Conservation (phyloP, 2,329 filamentous ascomycete species). For the Mycosphaerella sp. region DNA sequence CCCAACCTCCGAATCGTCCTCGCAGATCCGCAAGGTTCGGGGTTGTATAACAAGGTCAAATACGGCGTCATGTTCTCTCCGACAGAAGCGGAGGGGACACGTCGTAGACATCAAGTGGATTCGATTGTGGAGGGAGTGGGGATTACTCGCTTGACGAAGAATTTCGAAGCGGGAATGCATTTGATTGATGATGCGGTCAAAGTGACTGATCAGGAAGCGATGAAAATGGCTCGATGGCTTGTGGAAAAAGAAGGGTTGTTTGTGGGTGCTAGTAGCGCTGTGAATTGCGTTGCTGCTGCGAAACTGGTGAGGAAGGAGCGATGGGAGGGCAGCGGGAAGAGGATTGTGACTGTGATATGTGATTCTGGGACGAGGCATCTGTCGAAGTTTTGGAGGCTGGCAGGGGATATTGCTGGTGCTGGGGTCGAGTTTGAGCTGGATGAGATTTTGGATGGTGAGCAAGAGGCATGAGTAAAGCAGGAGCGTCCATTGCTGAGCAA, state of each 20-base stretch:
- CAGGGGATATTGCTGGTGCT: conserved; percentile 57
- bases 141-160: conserved; percentile 87
- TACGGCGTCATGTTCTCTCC: conserved; percentile 93
- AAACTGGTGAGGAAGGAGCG: conserved; percentile 57
- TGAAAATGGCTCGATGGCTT: conserved; percentile 90
- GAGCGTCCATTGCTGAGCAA: too few species aligned
- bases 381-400: conserved; percentile 76
- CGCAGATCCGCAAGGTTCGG: conserved; percentile 90
- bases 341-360: conserved; percentile 76
- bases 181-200: conserved; percentile 84
- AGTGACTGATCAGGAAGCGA: conserved; percentile 82
- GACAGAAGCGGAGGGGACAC: conserved; percentile 84
- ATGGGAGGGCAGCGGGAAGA: conserved; percentile 47
- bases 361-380: conserved; percentile 70
- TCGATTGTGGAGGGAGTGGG: conserved; percentile 94
- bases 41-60: conserved; percentile 83
- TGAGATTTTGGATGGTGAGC: conserved; percentile 44
- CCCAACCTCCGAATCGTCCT: conserved; percentile 64
- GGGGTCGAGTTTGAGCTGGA: conserved; percentile 49
- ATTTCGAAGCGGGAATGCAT: conserved; percentile 81
- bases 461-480: not conserved
- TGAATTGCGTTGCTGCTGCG: conserved; percentile 84
- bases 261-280: conserved; percentile 87
- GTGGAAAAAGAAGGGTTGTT: conserved; percentile 96
- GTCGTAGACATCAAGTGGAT: conserved; percentile 85